Base-by-base conservation (phyloP, 106 monocot genomes). In the Dactylorhiza incarnata region DNA sequence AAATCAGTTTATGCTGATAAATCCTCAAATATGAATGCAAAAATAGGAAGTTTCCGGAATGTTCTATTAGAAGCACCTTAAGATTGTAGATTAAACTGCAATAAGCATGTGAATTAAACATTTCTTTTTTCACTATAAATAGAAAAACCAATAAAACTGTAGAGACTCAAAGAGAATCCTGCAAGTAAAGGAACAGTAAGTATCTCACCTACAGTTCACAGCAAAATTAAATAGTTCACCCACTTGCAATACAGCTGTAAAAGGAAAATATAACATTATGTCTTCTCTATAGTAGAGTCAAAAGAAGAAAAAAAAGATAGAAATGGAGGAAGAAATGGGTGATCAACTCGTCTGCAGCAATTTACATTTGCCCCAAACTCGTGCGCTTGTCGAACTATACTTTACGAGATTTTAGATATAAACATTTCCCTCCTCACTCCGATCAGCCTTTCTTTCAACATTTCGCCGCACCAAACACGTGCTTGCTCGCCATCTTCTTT, bases 311-410 rank as follows among this genome's bases (percentile, higher is more conserved):
- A 72, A 23, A 72, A 72, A n/a, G 48, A 48, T 20, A 72, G 13
- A 72, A 13, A 72, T 14, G 17, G 15, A 46, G 45, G 10, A 66
- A 66, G 66, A 26, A 37, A 25, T 66, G 6, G 29, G 24, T 46
- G 5, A 69, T 69, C 69, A 45, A 15, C 69, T 69, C 45, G 8
- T 69, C 69, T 17, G 48, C 72, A 48, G 72, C 49, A 48, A 48
- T 72, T 72, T 72, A 72, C 72, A 72, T 72, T 72, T 72, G 19
- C 5, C 16, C 72, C 7, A 72, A 72, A 22, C 72, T 72, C 72
- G 22, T 49, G 72, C 72, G 24, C 48, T 6, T 72, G 49, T 72
- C 22, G 22, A 72, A 72, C 17, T 72, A 49, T 72, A 72, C 49
- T 72, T 72, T 44, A 69, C 43, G 17, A 69, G 69, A 15, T 69